A percentile compares a stretch with the other conserved stretches of the same genome.
Evolutionary conservation across 805 yeast species (phyloP).

Genomic region (Spathaspora hagerdaliae): DNA sequence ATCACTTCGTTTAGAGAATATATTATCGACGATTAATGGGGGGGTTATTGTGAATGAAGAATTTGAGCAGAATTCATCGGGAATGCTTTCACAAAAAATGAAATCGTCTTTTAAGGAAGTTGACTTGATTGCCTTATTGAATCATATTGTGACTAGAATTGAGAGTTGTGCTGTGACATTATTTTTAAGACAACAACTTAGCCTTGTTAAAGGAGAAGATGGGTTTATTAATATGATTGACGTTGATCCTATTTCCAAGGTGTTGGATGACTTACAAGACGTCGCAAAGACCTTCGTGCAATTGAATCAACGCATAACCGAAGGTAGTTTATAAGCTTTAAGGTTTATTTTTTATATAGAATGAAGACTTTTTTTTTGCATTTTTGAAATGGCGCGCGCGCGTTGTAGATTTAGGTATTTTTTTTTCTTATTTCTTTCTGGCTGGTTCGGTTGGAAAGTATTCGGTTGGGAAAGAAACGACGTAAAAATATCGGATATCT

Average conservation of each 20-base stretch:
- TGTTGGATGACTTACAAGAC: slow-evolving; percentile 23
- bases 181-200: slow-evolving; percentile 30
- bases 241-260: slow-evolving; percentile 15
- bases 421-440: too few species aligned
- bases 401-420: too few species aligned
- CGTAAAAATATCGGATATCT: too few species aligned
- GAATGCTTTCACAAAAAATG: slow-evolving; percentile 16
- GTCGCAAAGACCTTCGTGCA: not conserved
- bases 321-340: too few species aligned
- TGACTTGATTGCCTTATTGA: slow-evolving; percentile 55
- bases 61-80: slow-evolving; percentile 23
- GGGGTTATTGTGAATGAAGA: slow-evolving; percentile 27
- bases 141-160: slow-evolving; percentile 63
- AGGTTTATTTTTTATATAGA: too few species aligned
- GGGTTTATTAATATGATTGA: slow-evolving; percentile 19
- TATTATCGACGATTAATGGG: slow-evolving; percentile 49
- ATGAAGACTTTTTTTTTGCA: too few species aligned
- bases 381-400: too few species aligned
- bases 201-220: slow-evolving; percentile 15
- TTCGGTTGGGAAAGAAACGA: too few species aligned
- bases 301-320: not conserved
- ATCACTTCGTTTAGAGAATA: slow-evolving; percentile 54
- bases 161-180: slow-evolving; percentile 50
- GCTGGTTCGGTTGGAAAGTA: too few species aligned
- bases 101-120: slow-evolving; percentile 16